A percentile compares a stretch with the other conserved stretches of the same genome.
Conservation (phyloP, 805 yeast species). For the Barnettozyma sucrosica region DNA sequence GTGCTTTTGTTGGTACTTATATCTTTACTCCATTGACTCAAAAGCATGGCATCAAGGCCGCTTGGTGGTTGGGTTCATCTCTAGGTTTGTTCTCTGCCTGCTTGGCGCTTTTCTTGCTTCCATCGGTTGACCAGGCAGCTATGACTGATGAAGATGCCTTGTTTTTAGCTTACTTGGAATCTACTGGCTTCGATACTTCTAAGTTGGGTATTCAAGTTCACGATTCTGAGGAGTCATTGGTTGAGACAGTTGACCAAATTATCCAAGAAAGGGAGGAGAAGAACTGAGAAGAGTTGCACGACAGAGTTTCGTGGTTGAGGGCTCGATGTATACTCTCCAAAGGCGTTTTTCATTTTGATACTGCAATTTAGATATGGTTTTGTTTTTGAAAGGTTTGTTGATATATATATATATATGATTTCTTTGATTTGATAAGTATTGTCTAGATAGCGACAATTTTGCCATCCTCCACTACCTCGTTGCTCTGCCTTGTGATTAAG, state of each 20-base stretch:
- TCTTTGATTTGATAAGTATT: neutral
- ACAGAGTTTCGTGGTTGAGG: no score
- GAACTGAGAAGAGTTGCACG: no score
- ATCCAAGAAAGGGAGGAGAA: neutral
- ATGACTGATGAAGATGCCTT: conserved; percentile 69
- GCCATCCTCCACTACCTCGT: neutral
- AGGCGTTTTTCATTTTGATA: no score
- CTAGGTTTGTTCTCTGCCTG: conserved; percentile 68
- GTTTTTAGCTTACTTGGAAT: conserved; percentile 61
- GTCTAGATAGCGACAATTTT: neutral
- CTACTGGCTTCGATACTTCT: conserved; percentile 64
- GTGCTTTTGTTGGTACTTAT: conserved; percentile 88
- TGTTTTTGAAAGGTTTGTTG: neutral
- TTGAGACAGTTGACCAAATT: conserved; percentile 3
- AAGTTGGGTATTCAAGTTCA: conserved; percentile 39
- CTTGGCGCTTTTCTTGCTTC: conserved; percentile 65
- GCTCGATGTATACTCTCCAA: no score
- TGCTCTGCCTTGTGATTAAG: neutral
- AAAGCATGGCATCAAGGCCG: conserved; percentile 64
- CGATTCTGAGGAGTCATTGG: conserved; percentile 4
- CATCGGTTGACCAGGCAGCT: conserved; percentile 79
- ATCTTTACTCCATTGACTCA: conserved; percentile 77
- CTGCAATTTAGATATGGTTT: neutral
- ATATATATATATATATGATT: no score
- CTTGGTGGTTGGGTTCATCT: conserved; percentile 77